Base-by-base conservation (phyloP, 768 basidiomycete genomes). In the Hericium coralloides region DNA sequence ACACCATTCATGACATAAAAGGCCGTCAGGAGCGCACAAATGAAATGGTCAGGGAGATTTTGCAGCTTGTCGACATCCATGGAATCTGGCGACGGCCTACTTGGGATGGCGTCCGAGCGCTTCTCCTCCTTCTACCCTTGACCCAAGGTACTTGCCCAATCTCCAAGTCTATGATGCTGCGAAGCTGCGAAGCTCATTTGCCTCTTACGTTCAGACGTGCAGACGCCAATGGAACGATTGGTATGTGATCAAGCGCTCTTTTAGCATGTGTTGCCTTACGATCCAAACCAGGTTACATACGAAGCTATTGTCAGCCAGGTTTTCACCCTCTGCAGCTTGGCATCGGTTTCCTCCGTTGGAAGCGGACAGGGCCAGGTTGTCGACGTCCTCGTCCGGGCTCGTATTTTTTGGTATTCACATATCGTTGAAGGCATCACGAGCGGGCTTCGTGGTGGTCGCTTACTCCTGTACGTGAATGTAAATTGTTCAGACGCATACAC, bases 321-420 rank as follows among this genome's bases (percentile, higher is more conserved):
- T 22, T 83, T 84, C 65, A 78, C 84, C 0, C 74, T 95, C 7
- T 94, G 89, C 65, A 82, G 79, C 36, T 70, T 83, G 18, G 72
- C 78, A 4, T 69, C 74, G 2, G 67, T 59, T 38, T 72, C 76
- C 0, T 75, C 78, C 14, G 69, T 81, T 20, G 73, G 77, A 55
- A 79, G 74, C 49, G 78, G 78, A 20, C 72, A 74, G 45, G 77
- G 75, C 2, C 74, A 78, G 37, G 83, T 85, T 52, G 80, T 87
- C 53, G 81, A 84, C 38, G 68, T 76, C 7, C 72, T 72, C 49
- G 75, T 88, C 37, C 82, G 90, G 37, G 84, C 89, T 2, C 78
- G 93, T 31, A 77, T 95, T 36, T 95, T 92, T 68, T 95, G 92
- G 89, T 95, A 93, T 64, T 83, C 88, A 7, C 82, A 92, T 60